phyloP scores from a whole-genome alignment of 306 rosid genomes.

The Sesbania bispinosa region DNA sequence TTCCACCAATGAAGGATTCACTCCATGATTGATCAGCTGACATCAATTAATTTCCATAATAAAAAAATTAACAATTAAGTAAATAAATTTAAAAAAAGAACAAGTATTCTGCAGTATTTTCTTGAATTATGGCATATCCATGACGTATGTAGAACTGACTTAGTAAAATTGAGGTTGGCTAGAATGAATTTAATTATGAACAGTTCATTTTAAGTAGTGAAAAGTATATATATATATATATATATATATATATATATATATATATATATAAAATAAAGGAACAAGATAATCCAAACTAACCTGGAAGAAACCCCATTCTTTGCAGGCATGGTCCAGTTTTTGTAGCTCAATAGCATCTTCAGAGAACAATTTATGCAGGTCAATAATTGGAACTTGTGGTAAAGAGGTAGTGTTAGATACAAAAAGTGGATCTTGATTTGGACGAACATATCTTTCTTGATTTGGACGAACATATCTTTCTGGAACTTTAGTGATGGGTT shows the following conservation, averaged over 20 bases:
- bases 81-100: background rate
- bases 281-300: background rate
- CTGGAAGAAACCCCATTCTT: slow-evolving; percentile 28
- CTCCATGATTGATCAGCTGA: slow-evolving; percentile 11
- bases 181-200: too few relatives aligned
- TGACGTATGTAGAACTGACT: too few relatives aligned
- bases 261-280: background rate
- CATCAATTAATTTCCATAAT: background rate
- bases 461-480: slow-evolving; percentile 29
- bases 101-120: too few relatives aligned
- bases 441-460: slow-evolving; percentile 36
- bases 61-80: background rate
- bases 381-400: slow-evolving; percentile 40
- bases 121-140: too few relatives aligned
- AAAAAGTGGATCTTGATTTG: slow-evolving; percentile 28
- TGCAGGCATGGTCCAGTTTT: background rate
- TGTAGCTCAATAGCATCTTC: slow-evolving; percentile 9
- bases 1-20: background rate
- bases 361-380: slow-evolving; percentile 30
- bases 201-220: background rate
- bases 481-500: slow-evolving; percentile 20
- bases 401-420: background rate
- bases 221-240: too few relatives aligned
- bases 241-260: too few relatives aligned
- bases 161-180: too few relatives aligned